These are phyloP conservation scores for Cladosporium sp. DNA, from an alignment of 2,329 filamentous ascomycete genomes.

Conservation along the genomic window DNA sequence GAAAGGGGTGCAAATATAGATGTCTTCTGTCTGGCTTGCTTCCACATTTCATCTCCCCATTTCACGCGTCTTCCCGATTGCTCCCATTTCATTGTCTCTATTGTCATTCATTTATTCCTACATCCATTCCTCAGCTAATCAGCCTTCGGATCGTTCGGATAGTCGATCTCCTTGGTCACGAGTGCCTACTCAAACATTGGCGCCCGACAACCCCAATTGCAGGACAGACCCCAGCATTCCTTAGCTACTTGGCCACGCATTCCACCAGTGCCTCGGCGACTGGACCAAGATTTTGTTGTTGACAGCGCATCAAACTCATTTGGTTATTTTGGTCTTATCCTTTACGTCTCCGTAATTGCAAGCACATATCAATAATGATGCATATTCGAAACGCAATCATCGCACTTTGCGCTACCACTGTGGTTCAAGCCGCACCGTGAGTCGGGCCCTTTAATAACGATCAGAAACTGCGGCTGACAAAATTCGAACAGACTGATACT, in stretches of 20 bases:
- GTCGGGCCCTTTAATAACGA: neutral
- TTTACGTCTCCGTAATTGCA: neutral
- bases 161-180: neutral
- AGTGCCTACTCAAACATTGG: neutral
- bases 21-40: too few relatives aligned
- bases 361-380: neutral
- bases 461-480: neutral
- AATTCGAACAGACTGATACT: neutral
- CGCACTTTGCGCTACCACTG: neutral
- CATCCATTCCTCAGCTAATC: neutral
- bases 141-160: neutral
- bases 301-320: neutral
- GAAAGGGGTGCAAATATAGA: too few relatives aligned
- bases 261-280: conserved; percentile 5
- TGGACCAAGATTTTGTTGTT: neutral
- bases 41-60: neutral
- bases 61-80: too few relatives aligned
- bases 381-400: neutral
- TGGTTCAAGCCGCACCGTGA: neutral
- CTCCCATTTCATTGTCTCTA: neutral
- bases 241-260: neutral
- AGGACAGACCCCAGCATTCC: conserved; percentile 7
- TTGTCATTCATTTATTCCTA: neutral
- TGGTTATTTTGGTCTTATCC: neutral
- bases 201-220: neutral